Conservation (phyloP, 345 rosid genomes). For the Ceriops zippeliana region DNA sequence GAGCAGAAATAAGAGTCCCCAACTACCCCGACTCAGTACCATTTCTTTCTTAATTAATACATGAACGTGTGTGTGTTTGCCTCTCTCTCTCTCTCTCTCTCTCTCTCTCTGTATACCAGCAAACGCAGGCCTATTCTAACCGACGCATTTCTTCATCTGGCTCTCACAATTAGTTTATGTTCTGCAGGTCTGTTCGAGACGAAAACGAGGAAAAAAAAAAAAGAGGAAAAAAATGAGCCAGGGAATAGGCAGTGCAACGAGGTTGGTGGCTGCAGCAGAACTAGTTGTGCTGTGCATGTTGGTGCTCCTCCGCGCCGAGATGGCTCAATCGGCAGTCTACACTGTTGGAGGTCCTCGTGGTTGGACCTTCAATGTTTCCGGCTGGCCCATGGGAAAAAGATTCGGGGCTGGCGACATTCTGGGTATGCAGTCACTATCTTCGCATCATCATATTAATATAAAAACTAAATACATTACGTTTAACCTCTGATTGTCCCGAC, state of each 20-base stretch:
- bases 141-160: neutral
- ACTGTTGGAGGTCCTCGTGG: conserved; percentile 44
- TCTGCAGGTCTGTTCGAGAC: too few species aligned
- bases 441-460: neutral
- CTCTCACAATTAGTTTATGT: neutral
- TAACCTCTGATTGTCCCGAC: too few species aligned
- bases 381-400: conserved; percentile 40
- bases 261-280: conserved; percentile 4
- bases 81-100: too few species aligned
- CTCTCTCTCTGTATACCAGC: too few species aligned
- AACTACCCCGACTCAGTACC: too few species aligned
- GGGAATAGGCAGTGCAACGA: conserved; percentile 56
- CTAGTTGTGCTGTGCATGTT: conserved; percentile 27
- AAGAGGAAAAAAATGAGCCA: conserved; percentile 19
- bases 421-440: conserved; percentile 12
- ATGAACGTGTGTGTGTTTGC: too few species aligned
- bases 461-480: neutral
- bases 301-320: conserved; percentile 21
- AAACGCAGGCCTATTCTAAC: too few species aligned
- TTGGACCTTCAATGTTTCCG: conserved; percentile 31
- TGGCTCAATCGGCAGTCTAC: conserved; percentile 31
- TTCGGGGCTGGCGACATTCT: conserved; percentile 44
- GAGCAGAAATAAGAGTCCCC: too few species aligned
- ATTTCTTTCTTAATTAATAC: too few species aligned
- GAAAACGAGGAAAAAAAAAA: neutral